phyloP scores from a whole-genome alignment of 768 basidiomycete species.

The Lentinula aciculospora region DNA sequence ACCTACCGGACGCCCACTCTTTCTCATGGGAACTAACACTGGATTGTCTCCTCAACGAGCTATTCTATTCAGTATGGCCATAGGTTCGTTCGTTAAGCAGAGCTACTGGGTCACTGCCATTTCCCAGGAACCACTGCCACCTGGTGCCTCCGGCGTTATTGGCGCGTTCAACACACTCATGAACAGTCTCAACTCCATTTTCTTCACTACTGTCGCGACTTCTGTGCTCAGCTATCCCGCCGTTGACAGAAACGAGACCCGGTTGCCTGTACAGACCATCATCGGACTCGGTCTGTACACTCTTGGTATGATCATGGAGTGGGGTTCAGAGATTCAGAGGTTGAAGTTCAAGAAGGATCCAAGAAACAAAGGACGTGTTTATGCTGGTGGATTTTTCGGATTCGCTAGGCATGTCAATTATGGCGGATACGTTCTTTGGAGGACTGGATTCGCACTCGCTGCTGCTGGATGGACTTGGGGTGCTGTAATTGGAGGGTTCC shows the following conservation, averaged over 20 bases:
- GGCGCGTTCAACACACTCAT: neutral
- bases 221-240: neutral
- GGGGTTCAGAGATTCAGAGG: slow-evolving; percentile 5
- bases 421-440: slow-evolving; percentile 18
- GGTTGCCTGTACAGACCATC: neutral
- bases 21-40: neutral
- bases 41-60: slow-evolving; percentile 1
- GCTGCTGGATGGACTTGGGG: slow-evolving; percentile 6
- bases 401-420: slow-evolving; percentile 21
- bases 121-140: neutral
- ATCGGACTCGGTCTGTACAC: neutral
- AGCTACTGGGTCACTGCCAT: neutral
- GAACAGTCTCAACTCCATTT: neutral
- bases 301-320: neutral
- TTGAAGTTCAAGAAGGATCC: slow-evolving; percentile 4
- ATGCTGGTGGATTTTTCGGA: slow-evolving; percentile 17
- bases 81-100: slow-evolving; percentile 3
- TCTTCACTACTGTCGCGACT: neutral
- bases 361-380: slow-evolving; percentile 12
- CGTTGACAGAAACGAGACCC: neutral
- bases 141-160: neutral
- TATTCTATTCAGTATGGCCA: neutral
- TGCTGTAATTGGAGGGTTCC: neutral
- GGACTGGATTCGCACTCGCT: slow-evolving; percentile 16
- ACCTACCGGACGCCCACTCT: neutral